A percentile compares a stretch with the other conserved stretches of the same genome.
These are phyloP conservation scores for Periconia sp. DNA, from an alignment of 2,329 filamentous ascomycete species.

Conservation along the genomic window DNA sequence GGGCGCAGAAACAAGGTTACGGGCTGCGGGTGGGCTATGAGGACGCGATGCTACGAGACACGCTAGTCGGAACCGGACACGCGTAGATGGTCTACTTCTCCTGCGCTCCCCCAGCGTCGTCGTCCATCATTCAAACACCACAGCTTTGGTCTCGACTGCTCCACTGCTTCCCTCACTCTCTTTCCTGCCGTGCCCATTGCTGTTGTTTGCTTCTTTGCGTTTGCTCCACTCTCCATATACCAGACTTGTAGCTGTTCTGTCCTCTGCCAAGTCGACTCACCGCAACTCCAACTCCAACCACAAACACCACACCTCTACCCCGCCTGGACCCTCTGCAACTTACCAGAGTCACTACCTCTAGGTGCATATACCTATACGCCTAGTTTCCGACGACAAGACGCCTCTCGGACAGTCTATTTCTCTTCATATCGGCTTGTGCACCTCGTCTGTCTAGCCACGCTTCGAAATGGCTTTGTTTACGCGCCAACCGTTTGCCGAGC, in stretches of 20 bases:
- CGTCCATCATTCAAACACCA: neutral
- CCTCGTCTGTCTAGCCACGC: neutral
- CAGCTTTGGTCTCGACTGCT: neutral
- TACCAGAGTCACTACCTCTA: neutral
- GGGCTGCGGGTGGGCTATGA: conserved; percentile 10
- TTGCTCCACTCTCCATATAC: neutral
- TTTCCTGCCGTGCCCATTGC: neutral
- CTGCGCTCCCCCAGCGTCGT: neutral
- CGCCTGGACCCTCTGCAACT: neutral
- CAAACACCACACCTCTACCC: neutral
- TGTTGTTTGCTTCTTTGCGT: neutral
- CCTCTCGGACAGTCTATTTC: neutral
- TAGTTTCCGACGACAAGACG: conserved; percentile 1
- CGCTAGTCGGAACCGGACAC: conserved; percentile 22
- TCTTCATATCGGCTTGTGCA: neutral
- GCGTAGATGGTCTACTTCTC: neutral
- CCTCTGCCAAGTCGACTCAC: neutral
- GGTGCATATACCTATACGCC: neutral
- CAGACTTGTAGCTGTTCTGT: neutral
- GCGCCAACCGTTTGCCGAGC: conserved; percentile 74
- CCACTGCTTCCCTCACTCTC: neutral
- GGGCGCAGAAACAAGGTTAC: conserved; percentile 15
- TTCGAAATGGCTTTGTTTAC: conserved; percentile 46
- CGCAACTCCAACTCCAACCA: neutral
- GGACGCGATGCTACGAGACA: conserved; percentile 24